phyloP scores from a whole-genome alignment of 2,329 filamentous ascomycete genomes.

The Neonectria ditissima region DNA sequence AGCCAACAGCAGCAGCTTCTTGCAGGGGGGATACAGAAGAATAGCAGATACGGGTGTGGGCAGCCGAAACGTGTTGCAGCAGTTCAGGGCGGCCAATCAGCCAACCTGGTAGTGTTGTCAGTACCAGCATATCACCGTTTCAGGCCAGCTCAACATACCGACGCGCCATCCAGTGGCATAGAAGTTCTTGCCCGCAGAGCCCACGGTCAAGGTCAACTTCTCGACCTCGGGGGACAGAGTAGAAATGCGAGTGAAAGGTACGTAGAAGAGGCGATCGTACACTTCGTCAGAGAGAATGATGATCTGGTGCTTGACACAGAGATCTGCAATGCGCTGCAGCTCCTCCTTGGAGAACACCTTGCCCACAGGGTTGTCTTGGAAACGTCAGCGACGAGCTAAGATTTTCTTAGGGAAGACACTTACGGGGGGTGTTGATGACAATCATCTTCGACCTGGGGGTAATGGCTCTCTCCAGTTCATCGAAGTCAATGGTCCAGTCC shows the following conservation, averaged over 20 bases:
- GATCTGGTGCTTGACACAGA: conserved; percentile 93
- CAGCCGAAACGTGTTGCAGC: conserved; percentile 90
- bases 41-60: conserved; percentile 97
- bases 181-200: conserved; percentile 97
- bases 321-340: conserved; percentile 83
- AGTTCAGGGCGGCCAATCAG: conserved; percentile 89
- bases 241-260: conserved; percentile 91
- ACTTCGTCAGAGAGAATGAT: conserved; percentile 94
- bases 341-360: conserved; percentile 93
- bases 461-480: conserved; percentile 83
- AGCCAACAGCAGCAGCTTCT: conserved; percentile 92
- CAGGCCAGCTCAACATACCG: conserved; percentile 51
- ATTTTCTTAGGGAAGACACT: conserved; percentile 23
- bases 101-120: conserved; percentile 69
- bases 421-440: conserved; percentile 81
- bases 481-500: conserved; percentile 90
- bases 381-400: conserved; percentile 20
- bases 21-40: conserved; percentile 93
- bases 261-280: conserved; percentile 95
- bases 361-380: conserved; percentile 88
- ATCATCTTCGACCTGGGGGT: conserved; percentile 95
- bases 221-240: conserved; percentile 93
- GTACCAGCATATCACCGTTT: background rate
- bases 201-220: conserved; percentile 89
- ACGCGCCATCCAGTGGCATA: conserved; percentile 98